Conservation (phyloP, 306 rosid species). For the Dryas octopetala region DNA sequence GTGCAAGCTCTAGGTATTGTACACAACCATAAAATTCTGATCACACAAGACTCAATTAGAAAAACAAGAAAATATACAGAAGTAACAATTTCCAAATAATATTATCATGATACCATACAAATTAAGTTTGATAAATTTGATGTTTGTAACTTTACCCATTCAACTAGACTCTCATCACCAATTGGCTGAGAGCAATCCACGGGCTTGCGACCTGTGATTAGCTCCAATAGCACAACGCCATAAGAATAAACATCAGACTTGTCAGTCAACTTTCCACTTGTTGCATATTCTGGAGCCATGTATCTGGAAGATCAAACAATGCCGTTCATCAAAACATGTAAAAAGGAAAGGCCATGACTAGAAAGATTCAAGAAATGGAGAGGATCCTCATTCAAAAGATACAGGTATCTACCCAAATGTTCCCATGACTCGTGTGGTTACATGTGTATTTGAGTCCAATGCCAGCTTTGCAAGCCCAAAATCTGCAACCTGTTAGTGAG, state of each 20-base stretch:
- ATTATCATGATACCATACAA: no score
- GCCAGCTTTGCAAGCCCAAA: slow-evolving; percentile 96
- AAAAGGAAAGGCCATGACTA: slow-evolving; percentile 1
- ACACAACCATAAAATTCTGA: neutral
- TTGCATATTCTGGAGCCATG: slow-evolving; percentile 99
- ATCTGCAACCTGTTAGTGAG: slow-evolving; percentile 81
- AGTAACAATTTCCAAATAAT: no score
- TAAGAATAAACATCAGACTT: slow-evolving; percentile 94
- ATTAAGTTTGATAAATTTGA: no score
- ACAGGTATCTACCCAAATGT: slow-evolving; percentile 79
- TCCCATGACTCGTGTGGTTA: slow-evolving; percentile 98
- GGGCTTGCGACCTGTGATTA: slow-evolving; percentile 90
- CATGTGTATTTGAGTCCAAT: slow-evolving; percentile 83
- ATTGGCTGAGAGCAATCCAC: slow-evolving; percentile 93
- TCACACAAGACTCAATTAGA: neutral
- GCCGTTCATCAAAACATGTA: slow-evolving; percentile 28
- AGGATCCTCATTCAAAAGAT: neutral
- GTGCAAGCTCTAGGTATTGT: neutral
- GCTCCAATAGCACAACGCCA: slow-evolving; percentile 95
- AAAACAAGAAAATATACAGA: no score
- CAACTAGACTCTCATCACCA: slow-evolving; percentile 95
- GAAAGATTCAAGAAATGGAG: neutral
- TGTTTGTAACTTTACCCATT: slow-evolving; percentile 68
- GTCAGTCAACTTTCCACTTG: slow-evolving; percentile 96
- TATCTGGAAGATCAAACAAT: slow-evolving; percentile 56